Conservation (phyloP, 148 eudicot genomes). For the Amaranthus palmeri region DNA sequence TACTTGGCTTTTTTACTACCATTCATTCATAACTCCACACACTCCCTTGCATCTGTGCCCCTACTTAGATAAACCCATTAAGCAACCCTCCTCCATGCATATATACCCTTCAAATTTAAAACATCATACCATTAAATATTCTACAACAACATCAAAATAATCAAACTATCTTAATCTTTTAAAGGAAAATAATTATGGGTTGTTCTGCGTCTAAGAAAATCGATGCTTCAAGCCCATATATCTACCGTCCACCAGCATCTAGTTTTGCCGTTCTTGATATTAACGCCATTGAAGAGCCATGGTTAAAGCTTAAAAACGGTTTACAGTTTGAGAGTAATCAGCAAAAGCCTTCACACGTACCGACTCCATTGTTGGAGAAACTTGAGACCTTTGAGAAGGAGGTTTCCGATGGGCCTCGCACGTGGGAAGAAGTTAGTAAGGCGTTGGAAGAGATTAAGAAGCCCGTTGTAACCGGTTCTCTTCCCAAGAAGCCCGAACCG, state of each 20-base stretch:
- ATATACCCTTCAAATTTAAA: background rate
- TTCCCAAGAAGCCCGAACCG: constrained; percentile 15
- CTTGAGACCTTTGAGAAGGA: constrained; percentile 51
- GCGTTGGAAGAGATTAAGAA: constrained; percentile 59
- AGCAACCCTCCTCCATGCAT: background rate
- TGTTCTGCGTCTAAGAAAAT: constrained; percentile 68
- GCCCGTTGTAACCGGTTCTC: constrained; percentile 4
- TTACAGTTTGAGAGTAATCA: constrained; percentile 16
- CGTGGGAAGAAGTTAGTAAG: constrained; percentile 96
- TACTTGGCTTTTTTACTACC: constrained; percentile 22
- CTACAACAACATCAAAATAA: background rate
- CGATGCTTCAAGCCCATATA: constrained; percentile 37
- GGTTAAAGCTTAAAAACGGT: constrained; percentile 40
- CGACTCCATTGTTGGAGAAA: constrained; percentile 64
- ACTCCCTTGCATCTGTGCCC: constrained; percentile 13
- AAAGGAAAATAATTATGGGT: constrained; percentile 44
- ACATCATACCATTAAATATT: background rate
- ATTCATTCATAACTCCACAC: constrained; percentile 14
- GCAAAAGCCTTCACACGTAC: constrained; percentile 44
- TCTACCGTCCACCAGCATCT: constrained; percentile 67
- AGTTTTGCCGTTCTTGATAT: constrained; percentile 75
- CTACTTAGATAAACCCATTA: constrained; percentile 6
- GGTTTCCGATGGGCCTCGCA: constrained; percentile 48
- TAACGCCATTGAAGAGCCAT: constrained; percentile 76
- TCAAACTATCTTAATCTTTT: background rate